Base-by-base conservation (phyloP, 2,329 filamentous ascomycete genomes). In the Neonectria magnoliae region DNA sequence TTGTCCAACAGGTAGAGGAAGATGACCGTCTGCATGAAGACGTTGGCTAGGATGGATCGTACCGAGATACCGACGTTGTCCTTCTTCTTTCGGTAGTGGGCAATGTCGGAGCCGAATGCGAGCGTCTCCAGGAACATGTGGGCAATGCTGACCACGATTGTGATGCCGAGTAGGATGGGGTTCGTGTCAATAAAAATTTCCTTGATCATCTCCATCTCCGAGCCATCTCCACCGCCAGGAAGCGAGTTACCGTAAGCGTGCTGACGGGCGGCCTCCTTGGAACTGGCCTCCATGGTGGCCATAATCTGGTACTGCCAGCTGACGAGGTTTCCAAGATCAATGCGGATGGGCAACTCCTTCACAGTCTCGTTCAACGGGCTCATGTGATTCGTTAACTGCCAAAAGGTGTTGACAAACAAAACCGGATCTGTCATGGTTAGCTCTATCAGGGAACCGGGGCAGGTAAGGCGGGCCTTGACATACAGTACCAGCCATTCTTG, bases 21-120 rank as follows among this genome's bases (percentile, higher is more conserved):
- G 80, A 99, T 98, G 76, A 98, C 87, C 7, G 87, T 80, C 80
- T 99, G 96, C 96, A 99, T 99, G 79, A 98, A 94, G 67, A 98
- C 94, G 76, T 98, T 99, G 77, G 93, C 94, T 62, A 99, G 84
- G 75, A 99, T 99, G 33, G 95, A 97, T 62, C 96, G 93, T 65
- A 99, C 92, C 1, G 94, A 98, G 50, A 97, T 97, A 68, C 96
- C 96, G 29, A 99, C 92, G 64, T 97, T 96, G 82, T 98, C 97
- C 85, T 99, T 99, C 91, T 99, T 99, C 85, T 98, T 98, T 77
- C 94, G 93, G 89, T 96, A 99, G 81, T 99, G 96, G 53, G 94
- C 90, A 77, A 99, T 97, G 77, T 99, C 96, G 77, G 92, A 97
- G 76, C 97, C 97, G 83, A 99, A 99, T 2, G 96, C 96, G 36